Evolutionary conservation across 1,284 basidiomycete genomes (phyloP).

Genomic region (Kwoniella shivajii): DNA sequence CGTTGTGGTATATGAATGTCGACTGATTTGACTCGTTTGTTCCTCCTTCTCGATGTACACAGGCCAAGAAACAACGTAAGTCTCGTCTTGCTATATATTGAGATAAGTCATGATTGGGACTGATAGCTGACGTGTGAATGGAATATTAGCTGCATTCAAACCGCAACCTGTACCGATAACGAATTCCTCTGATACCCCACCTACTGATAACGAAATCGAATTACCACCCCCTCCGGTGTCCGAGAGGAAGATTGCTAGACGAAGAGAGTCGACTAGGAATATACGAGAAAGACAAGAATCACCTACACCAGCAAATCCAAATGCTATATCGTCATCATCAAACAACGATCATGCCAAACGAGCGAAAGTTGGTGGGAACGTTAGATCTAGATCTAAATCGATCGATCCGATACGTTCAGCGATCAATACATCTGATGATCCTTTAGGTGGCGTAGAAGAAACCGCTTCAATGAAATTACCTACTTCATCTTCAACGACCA

Average conservation of each 20-base stretch:
- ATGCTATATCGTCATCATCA: background rate
- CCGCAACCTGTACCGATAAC: slow-evolving; percentile 32
- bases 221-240: slow-evolving; percentile 42
- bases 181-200: slow-evolving; percentile 37
- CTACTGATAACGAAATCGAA: slow-evolving; percentile 29
- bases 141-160: slow-evolving; percentile 37
- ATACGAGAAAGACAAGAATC: slow-evolving; percentile 33
- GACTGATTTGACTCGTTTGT: background rate
- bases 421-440: slow-evolving; percentile 8
- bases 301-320: slow-evolving; percentile 3
- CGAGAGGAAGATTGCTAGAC: slow-evolving; percentile 41
- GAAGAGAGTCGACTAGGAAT: slow-evolving; percentile 37
- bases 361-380: slow-evolving; percentile 15
- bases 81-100: background rate
- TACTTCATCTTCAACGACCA: background rate
- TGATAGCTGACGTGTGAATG: background rate
- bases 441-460: slow-evolving; percentile 16
- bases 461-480: slow-evolving; percentile 15
- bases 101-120: background rate
- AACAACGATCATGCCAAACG: slow-evolving; percentile 6
- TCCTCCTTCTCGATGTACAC: background rate
- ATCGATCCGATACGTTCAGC: slow-evolving; percentile 15
- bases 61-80: slow-evolving; percentile 12
- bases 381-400: slow-evolving; percentile 15
- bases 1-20: background rate